phyloP scores from a whole-genome alignment of 768 basidiomycete genomes.

The Sarcodon aspratus region DNA sequence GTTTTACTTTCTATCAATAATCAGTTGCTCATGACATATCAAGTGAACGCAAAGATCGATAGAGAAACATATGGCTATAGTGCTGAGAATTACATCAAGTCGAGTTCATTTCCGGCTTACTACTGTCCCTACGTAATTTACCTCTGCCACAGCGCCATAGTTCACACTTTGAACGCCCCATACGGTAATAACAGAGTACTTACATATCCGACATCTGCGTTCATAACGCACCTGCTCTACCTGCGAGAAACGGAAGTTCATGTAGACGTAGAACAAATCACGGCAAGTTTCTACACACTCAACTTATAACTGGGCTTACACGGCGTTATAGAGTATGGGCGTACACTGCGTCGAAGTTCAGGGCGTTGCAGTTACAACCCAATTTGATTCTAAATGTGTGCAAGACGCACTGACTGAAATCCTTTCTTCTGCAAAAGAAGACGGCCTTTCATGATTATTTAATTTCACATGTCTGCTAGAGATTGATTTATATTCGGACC shows the following conservation, averaged over 20 bases:
- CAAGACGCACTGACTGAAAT: constrained; percentile 28
- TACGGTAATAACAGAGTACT: constrained; percentile 30
- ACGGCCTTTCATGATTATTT: too few relatives aligned
- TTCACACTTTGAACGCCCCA: constrained; percentile 57
- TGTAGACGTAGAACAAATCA: constrained; percentile 50
- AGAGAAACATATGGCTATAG: constrained; percentile 82
- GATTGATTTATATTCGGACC: too few relatives aligned
- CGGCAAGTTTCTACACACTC: constrained; percentile 31
- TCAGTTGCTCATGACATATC: neutral
- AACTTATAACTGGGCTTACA: neutral
- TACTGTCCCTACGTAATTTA: constrained; percentile 2
- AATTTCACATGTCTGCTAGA: too few relatives aligned
- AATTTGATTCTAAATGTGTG: constrained; percentile 37
- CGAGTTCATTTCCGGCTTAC: constrained; percentile 1
- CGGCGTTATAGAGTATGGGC: constrained; percentile 35
- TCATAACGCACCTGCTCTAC: constrained; percentile 79
- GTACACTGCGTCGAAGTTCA: constrained; percentile 46
- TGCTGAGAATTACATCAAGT: constrained; percentile 79
- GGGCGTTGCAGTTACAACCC: constrained; percentile 14
- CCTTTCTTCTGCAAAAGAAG: neutral
- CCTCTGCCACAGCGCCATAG: constrained; percentile 42
- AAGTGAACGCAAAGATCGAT: constrained; percentile 85
- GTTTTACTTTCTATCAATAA: neutral
- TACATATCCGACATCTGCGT: constrained; percentile 65
- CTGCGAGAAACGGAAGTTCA: constrained; percentile 49